Conservation (phyloP, 495 filamentous ascomycete genomes). For the Tetracladium marchalianum region DNA sequence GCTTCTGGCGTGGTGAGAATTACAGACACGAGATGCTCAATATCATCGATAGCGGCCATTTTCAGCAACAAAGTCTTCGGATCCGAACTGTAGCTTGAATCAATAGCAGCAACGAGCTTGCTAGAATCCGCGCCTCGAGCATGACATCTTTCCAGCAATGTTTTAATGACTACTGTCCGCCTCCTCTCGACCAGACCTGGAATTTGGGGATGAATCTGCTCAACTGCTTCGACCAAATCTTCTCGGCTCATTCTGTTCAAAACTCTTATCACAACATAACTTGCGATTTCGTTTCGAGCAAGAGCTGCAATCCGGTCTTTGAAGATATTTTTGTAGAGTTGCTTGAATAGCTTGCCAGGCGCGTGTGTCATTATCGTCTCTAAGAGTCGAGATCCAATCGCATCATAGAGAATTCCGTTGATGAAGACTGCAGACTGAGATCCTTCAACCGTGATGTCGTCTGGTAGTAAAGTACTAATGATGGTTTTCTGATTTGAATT, state of each 20-base stretch:
- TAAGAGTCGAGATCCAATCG: constrained; percentile 78
- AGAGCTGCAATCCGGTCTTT: constrained; percentile 64
- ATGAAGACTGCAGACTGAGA: constrained; percentile 60
- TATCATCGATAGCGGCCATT: constrained; percentile 18
- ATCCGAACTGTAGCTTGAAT: constrained; percentile 11
- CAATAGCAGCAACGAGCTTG: constrained; percentile 9
- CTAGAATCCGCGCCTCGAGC: constrained; percentile 32
- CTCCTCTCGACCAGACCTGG: constrained; percentile 58
- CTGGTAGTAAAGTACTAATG: constrained; percentile 51
- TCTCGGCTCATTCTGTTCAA: constrained; percentile 77
- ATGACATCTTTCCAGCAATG: constrained; percentile 71
- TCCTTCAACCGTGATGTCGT: constrained; percentile 48
- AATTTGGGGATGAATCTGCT: constrained; percentile 59
- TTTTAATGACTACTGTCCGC: constrained; percentile 66
- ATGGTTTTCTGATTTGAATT: constrained; percentile 32
- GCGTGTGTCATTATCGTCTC: constrained; percentile 73
- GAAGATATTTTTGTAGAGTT: constrained; percentile 64
- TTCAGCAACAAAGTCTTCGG: constrained; percentile 15
- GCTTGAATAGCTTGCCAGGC: constrained; percentile 83
- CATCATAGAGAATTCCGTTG: constrained; percentile 76
- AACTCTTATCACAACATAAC: constrained; percentile 70
- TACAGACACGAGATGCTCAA: constrained; percentile 1
- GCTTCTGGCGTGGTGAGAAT: neutral
- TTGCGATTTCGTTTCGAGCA: constrained; percentile 79
- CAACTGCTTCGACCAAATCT: constrained; percentile 60